Conservation (phyloP, 495 filamentous ascomycete genomes). For the Amphirosellinia nigrospora region DNA sequence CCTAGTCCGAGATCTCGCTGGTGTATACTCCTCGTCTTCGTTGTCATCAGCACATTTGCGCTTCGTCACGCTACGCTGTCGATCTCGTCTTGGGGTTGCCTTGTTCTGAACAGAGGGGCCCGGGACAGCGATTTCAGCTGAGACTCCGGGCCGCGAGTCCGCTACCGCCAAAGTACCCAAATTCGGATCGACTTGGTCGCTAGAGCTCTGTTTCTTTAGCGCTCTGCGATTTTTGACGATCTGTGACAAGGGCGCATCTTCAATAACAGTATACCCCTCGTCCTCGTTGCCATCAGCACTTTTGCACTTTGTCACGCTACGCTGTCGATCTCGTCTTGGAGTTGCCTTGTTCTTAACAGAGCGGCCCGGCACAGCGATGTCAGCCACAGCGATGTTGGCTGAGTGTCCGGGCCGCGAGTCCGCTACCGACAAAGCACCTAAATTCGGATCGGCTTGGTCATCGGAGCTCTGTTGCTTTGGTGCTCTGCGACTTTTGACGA, state of each 20-base stretch:
- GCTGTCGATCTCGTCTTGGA: not conserved
- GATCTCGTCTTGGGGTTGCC: not conserved
- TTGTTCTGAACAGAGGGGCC: not conserved
- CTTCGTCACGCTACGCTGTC: not conserved
- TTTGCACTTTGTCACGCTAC: not conserved
- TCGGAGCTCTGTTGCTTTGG: not conserved
- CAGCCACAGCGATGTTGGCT: not conserved
- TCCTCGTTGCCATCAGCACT: not conserved
- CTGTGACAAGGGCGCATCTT: not conserved
- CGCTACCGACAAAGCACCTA: not conserved
- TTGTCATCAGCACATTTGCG: not conserved
- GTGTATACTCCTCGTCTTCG: constrained; percentile 14
- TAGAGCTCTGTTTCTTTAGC: not conserved
- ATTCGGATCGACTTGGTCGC: not conserved
- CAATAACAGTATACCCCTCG: not conserved
- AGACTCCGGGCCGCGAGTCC: no score
- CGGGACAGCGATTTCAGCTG: not conserved
- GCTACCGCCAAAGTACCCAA: not conserved
- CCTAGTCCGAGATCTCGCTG: not conserved
- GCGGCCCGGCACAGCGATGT: not conserved
- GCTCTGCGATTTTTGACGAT: not conserved
- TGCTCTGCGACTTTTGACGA: not conserved
- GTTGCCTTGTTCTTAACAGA: not conserved
- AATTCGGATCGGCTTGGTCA: not conserved
- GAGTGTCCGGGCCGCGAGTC: no score